These are phyloP conservation scores for Colletotrichum ledebouriae DNA, from an alignment of 2,329 filamentous ascomycete species.

Conservation along the genomic window DNA sequence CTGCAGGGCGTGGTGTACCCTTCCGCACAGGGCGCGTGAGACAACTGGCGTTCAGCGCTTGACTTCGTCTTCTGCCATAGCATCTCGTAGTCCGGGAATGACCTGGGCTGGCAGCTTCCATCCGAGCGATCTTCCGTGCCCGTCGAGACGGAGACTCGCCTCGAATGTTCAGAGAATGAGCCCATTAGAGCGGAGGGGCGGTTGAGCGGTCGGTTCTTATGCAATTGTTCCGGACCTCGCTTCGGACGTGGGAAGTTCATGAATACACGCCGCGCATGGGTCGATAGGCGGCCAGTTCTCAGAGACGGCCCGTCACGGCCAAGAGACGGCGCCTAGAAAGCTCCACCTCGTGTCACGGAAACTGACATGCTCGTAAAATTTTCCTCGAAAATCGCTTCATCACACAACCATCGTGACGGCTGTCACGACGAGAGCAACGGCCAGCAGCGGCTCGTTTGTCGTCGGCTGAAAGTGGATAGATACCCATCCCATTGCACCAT, in stretches of 20 bases:
- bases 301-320: neutral
- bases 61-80: neutral
- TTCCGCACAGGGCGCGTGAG: slow-evolving; percentile 12
- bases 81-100: slow-evolving; percentile 23
- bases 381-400: slow-evolving; percentile 13
- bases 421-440: neutral
- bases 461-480: slow-evolving; percentile 43
- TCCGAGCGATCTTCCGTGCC: slow-evolving; percentile 21
- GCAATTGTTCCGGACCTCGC: slow-evolving; percentile 28
- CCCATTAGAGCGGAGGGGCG: slow-evolving; percentile 26
- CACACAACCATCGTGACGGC: slow-evolving; percentile 3
- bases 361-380: slow-evolving; percentile 15
- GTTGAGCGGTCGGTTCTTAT: slow-evolving; percentile 22
- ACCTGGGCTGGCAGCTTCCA: neutral
- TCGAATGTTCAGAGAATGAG: neutral
- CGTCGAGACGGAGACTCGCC: slow-evolving; percentile 21
- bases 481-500: slow-evolving; percentile 28
- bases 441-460: slow-evolving; percentile 39
- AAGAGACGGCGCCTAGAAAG: slow-evolving; percentile 12
- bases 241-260: slow-evolving; percentile 29
- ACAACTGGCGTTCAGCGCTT: slow-evolving; percentile 15
- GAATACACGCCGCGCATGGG: slow-evolving; percentile 9
- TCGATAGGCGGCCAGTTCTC: neutral
- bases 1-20: slow-evolving; percentile 28
- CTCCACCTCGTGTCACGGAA: slow-evolving; percentile 13